These are phyloP conservation scores for Penicillium nordicum DNA, from an alignment of 2,329 filamentous ascomycete species.

Conservation along the genomic window DNA sequence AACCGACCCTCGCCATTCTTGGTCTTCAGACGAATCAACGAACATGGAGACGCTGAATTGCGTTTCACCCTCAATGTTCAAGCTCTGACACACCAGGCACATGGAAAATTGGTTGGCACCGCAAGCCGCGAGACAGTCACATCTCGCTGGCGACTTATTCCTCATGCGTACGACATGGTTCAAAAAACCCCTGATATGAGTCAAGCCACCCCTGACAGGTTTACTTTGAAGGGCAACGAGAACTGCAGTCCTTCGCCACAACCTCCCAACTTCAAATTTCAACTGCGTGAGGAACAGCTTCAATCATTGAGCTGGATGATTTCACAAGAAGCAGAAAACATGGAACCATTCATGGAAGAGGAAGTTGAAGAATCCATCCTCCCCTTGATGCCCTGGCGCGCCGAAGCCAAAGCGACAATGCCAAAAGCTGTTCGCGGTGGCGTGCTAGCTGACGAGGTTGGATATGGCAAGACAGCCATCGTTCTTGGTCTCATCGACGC, in stretches of 20 bases:
- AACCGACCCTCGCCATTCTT: slow-evolving; percentile 44
- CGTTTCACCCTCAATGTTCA: slow-evolving; percentile 39
- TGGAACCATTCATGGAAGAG: slow-evolving; percentile 47
- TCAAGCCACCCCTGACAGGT: slow-evolving; percentile 34
- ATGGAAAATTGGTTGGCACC: slow-evolving; percentile 24
- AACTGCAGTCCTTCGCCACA: slow-evolving; percentile 31
- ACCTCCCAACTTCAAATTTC: slow-evolving; percentile 35
- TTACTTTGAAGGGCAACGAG: slow-evolving; percentile 46
- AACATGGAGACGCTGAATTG: slow-evolving; percentile 35
- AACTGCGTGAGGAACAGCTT: slow-evolving; percentile 52
- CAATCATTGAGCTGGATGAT: slow-evolving; percentile 60
- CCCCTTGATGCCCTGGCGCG: slow-evolving; percentile 53
- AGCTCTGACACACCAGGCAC: slow-evolving; percentile 37
- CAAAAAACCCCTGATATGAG: slow-evolving; percentile 30
- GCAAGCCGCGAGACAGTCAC: slow-evolving; percentile 19
- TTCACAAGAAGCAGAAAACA: slow-evolving; percentile 47
- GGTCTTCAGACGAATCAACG: slow-evolving; percentile 35
- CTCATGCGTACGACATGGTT: slow-evolving; percentile 41
- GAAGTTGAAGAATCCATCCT: slow-evolving; percentile 57
- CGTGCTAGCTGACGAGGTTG: slow-evolving; percentile 61
- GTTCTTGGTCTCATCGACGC: slow-evolving; percentile 55
- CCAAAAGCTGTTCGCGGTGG: slow-evolving; percentile 51
- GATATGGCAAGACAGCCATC: slow-evolving; percentile 65
- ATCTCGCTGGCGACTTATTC: slow-evolving; percentile 47
- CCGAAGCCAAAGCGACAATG: slow-evolving; percentile 49